Conservation (phyloP, 2,329 filamentous ascomycete species). For the Fusarium agapanthi region DNA sequence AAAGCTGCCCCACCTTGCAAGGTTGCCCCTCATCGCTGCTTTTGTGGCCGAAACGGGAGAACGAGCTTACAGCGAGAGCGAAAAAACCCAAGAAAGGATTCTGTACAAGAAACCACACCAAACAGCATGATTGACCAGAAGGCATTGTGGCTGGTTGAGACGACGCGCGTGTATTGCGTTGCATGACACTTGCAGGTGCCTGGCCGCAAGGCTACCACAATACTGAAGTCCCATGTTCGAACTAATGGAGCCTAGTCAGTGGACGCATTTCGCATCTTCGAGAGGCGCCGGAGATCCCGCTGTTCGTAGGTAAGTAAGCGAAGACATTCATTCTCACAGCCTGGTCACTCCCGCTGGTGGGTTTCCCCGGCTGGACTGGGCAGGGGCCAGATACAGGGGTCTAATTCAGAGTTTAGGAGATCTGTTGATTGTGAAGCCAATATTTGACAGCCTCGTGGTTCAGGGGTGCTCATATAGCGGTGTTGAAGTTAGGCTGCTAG, state of each 20-base stretch:
- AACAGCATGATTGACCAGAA: neutral
- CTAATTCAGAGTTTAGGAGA: conserved; percentile 28
- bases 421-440: conserved; percentile 31
- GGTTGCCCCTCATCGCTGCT: conserved; percentile 71
- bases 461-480: conserved; percentile 13
- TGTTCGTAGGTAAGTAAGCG: conserved; percentile 18
- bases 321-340: conserved; percentile 29
- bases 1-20: conserved; percentile 62
- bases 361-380: conserved; percentile 30
- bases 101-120: neutral
- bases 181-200: conserved; percentile 24
- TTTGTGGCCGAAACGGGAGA: conserved; percentile 40
- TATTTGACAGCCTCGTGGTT: conserved; percentile 11
- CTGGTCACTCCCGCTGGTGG: conserved; percentile 31
- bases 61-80: conserved; percentile 22
- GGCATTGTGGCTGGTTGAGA: conserved; percentile 9
- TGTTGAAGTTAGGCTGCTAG: conserved; percentile 10
- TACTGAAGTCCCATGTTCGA: conserved; percentile 9
- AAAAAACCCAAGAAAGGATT: neutral
- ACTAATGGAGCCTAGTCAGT: conserved; percentile 33
- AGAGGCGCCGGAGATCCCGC: conserved; percentile 31
- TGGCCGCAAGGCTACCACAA: conserved; percentile 32
- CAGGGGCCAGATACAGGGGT: conserved; percentile 32
- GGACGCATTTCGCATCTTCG: conserved; percentile 24
- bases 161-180: conserved; percentile 33